These are phyloP conservation scores for Collybia sp. DNA, from an alignment of 768 basidiomycete genomes.

Conservation along the genomic window DNA sequence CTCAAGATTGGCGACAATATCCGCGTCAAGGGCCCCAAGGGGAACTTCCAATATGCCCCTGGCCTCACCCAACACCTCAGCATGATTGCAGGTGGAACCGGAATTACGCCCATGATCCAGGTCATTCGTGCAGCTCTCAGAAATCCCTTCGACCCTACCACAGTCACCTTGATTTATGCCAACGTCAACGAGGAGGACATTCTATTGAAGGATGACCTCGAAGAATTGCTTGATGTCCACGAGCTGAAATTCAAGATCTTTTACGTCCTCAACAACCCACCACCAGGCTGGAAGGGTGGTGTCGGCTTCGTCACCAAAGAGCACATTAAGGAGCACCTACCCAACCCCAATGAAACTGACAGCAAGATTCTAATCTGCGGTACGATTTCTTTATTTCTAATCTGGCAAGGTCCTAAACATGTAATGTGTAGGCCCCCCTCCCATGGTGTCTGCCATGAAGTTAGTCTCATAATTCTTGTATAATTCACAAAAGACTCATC, in stretches of 20 bases:
- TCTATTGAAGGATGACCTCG: conserved; percentile 83
- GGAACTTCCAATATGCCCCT: conserved; percentile 83
- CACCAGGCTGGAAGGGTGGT: conserved; percentile 81
- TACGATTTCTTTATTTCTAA: conserved; percentile 10
- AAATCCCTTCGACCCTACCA: conserved; percentile 82
- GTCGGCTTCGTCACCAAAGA: conserved; percentile 92
- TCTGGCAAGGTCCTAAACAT: background rate
- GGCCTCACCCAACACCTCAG: conserved; percentile 73
- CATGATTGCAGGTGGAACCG: conserved; percentile 99
- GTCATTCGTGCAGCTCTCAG: conserved; percentile 92
- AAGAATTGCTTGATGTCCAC: conserved; percentile 65
- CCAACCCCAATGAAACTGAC: conserved; percentile 50
- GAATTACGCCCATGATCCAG: conserved; percentile 99
- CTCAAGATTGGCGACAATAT: conserved; percentile 87
- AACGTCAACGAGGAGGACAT: conserved; percentile 94
- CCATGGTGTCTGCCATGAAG: conserved; percentile 54
- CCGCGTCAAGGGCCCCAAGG: conserved; percentile 94
- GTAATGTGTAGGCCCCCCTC: conserved; percentile 46
- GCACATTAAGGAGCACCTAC: conserved; percentile 81
- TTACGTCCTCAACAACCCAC: conserved; percentile 95
- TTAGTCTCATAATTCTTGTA: conserved; percentile 17
- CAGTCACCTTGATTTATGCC: conserved; percentile 88
- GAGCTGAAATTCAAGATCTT: conserved; percentile 64
- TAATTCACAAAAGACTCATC: conserved; percentile 3
- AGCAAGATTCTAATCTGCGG: conserved; percentile 90